Conservation (phyloP, 768 basidiomycete species). For the Hemileccinum rubropunctum region DNA sequence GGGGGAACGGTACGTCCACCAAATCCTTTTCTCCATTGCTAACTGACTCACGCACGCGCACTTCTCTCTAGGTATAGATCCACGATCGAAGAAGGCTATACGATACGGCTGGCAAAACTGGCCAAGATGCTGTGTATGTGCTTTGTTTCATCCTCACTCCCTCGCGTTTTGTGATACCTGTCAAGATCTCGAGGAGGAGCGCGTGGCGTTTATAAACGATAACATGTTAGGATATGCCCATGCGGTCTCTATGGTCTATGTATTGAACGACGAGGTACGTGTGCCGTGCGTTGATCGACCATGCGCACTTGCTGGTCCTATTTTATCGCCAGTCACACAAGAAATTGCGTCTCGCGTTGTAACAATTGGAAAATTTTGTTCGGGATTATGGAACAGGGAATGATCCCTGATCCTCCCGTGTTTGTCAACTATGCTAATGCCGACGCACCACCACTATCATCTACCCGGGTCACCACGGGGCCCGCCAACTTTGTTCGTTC, state of each 20-base stretch:
- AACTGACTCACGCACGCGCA: conserved; percentile 1
- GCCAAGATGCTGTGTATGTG: conserved; percentile 79
- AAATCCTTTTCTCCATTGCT: neutral
- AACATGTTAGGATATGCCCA: conserved; percentile 97
- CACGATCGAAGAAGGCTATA: conserved; percentile 91
- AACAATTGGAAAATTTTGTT: conserved; percentile 88
- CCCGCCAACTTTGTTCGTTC: conserved; percentile 51
- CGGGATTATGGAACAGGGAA: conserved; percentile 85
- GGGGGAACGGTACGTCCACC: conserved; percentile 85
- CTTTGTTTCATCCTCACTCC: neutral
- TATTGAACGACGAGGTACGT: conserved; percentile 89
- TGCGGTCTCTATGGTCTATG: conserved; percentile 92
- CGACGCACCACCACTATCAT: conserved; percentile 60
- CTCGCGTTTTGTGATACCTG: conserved; percentile 81
- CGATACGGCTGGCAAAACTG: conserved; percentile 77
- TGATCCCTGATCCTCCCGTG: conserved; percentile 85
- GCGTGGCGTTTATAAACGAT: conserved; percentile 91
- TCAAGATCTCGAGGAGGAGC: conserved; percentile 94
- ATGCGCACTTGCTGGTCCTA: neutral
- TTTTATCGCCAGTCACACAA: conserved; percentile 74
- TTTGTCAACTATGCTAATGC: conserved; percentile 81
- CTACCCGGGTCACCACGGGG: conserved; percentile 53
- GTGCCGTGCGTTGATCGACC: neutral
- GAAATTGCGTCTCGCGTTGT: conserved; percentile 77
- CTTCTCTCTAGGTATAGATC: conserved; percentile 55